phyloP scores from a whole-genome alignment of 805 yeast genomes.

The Wickerhamomyces ciferrii region DNA sequence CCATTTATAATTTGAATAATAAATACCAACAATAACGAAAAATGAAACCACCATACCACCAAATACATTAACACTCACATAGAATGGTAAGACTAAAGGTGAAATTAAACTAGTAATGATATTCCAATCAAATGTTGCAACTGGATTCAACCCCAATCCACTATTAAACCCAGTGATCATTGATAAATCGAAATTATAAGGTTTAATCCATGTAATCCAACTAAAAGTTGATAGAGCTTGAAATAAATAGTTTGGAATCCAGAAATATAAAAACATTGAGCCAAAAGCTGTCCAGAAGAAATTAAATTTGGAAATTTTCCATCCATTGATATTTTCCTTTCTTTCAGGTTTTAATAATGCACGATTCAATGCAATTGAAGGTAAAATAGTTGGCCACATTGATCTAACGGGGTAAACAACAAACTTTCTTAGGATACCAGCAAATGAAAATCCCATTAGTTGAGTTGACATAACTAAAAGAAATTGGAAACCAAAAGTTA shows the following conservation, averaged over 20 bases:
- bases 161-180: slow-evolving; percentile 37
- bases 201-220: slow-evolving; percentile 58
- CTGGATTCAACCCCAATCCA: slow-evolving; percentile 51
- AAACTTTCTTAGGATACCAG: slow-evolving; percentile 57
- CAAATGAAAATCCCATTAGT: slow-evolving; percentile 62
- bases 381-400: slow-evolving; percentile 49
- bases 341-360: slow-evolving; percentile 35
- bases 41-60: slow-evolving; percentile 30
- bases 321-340: slow-evolving; percentile 26
- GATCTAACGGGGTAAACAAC: slow-evolving; percentile 45
- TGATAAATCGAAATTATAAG: slow-evolving; percentile 42
- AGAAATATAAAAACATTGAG: slow-evolving; percentile 35
- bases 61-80: slow-evolving; percentile 24
- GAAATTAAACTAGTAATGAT: slow-evolving; percentile 31
- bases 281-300: slow-evolving; percentile 26
- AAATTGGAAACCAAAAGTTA: slow-evolving; percentile 45
- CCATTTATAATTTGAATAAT: slow-evolving; percentile 37
- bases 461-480: slow-evolving; percentile 49
- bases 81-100: slow-evolving; percentile 41
- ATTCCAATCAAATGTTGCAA: slow-evolving; percentile 51
- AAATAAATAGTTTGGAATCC: slow-evolving; percentile 41
- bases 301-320: slow-evolving; percentile 28
- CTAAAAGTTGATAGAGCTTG: slow-evolving; percentile 37
- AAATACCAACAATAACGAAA: slow-evolving; percentile 27
- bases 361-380: slow-evolving; percentile 42